phyloP scores from a whole-genome alignment of 2,329 filamentous ascomycete species.

The Ambrosiella beaveri region DNA sequence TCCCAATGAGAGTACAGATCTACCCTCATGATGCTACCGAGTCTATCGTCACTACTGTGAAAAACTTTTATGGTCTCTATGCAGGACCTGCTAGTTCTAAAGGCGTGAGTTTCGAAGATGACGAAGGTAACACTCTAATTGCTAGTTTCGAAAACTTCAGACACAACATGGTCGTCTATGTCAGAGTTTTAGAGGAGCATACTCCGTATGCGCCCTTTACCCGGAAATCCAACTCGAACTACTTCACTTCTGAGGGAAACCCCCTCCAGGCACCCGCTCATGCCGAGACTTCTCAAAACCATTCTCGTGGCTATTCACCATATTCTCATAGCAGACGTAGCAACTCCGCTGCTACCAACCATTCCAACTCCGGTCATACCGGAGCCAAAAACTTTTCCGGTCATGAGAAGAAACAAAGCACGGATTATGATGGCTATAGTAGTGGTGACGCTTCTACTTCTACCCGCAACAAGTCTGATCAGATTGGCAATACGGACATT shows the following conservation, averaged over 20 bases:
- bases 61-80: conserved; percentile 97
- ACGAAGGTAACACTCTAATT: conserved; percentile 76
- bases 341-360: conserved; percentile 45
- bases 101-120: conserved; percentile 90
- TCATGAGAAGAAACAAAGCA: conserved; percentile 21
- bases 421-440: conserved; percentile 62
- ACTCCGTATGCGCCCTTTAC: conserved; percentile 11
- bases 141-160: conserved; percentile 90
- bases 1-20: conserved; percentile 79
- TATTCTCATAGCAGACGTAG: conserved; percentile 53
- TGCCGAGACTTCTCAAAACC: conserved; percentile 33
- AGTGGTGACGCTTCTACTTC: conserved; percentile 70
- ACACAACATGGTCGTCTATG: conserved; percentile 84
- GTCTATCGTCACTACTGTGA: conserved; percentile 93
- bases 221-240: background rate
- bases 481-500: conserved; percentile 87
- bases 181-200: conserved; percentile 56
- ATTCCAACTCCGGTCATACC: conserved; percentile 33
- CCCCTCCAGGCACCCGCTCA: conserved; percentile 30
- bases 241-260: conserved; percentile 32
- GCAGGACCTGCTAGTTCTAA: conserved; percentile 50
- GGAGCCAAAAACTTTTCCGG: conserved; percentile 15
- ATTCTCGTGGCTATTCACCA: conserved; percentile 59
- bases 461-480: conserved; percentile 57
- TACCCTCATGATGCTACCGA: conserved; percentile 92